Evolutionary conservation across 2,329 filamentous ascomycete genomes (phyloP), one percentile per base, ranked within the genome.

Genomic region (Aspergillus fumigatus): DNA sequence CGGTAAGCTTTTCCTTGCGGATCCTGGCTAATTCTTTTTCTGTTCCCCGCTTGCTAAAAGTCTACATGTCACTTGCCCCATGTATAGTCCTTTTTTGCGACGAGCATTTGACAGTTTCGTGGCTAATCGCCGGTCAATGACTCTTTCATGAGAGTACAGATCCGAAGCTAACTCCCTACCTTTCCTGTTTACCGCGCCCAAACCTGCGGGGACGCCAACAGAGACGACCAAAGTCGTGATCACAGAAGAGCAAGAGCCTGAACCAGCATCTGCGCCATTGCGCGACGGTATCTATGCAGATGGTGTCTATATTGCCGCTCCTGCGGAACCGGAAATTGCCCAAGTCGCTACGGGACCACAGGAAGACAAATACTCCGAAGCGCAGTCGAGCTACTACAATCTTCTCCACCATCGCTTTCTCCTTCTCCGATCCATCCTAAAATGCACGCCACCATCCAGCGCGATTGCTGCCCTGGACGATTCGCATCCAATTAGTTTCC

Each of bases 101-200:
- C 49, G 41, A n/a, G n/a, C 19, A 9, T 53, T 17, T 32, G 38
- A 17, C 50, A 10, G 27, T 48, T 41, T n/a, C 35, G n/a, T 38
- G 57, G 54, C 65, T 65, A 60, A 67, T 61, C 5, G 11, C 23
- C 25, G 27, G 25, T 52, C 59, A 19, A 57, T 48, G 59, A 32
- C 19, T 52, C n/a, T 57, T 55, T 49, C 27, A 62, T 56, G 53
- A 55, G 50, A 32, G 52, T 60, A 59, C 74, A 94, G 90, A 76
- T 82, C 84, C 63, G 86, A 95, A 82, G 90, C 90, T n/a, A 84
- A 79, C 58, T 75, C 79, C 9, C 87, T 95, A 35, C 90, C 90
- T 1, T 82, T 87, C 62, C 76, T 94, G 10, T 81, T 94, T 52
- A 82, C 85, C 48, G 88, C 87, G 0, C 80, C 84, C 4, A 82